Evolutionary conservation across 768 basidiomycete species (phyloP), one percentile per base, ranked within the genome.

Genomic region (Leccinum fibrillosum): DNA sequence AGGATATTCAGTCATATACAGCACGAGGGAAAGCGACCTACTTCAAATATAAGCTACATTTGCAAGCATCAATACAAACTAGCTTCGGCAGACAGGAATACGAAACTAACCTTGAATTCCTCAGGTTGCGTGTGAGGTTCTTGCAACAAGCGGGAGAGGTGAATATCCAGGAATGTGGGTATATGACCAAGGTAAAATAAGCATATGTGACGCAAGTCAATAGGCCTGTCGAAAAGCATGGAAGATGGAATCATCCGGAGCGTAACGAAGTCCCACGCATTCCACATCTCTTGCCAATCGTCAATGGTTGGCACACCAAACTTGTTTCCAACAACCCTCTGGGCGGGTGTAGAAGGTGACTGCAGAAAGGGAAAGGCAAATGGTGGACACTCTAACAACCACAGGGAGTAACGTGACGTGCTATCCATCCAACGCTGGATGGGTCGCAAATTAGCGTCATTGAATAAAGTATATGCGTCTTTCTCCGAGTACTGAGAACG

Each of bases 151-250:
- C 81, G 79, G 3, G 91, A 90, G 50, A 96, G 74, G 67, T 96
- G 89, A 23, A 97, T 97, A 66, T 97, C 95, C 61, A 95, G 72
- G 77, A 96, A 97, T 19, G 91, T 81, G 2, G 93, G 93, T 49
- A 98, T 93, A 70, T 98, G 97, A 0, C 96, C 96, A 12, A 92
- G 68, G 73, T 98, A 98, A 76, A 99, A 99, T n/a, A 98, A 80
- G 67, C 94, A 96, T 56, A 96, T 94, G 72, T 98, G 95, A 30
- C 97, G 82, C 49, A 98, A 77, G 67, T 97, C 88, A 60, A 98
- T 98, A 3, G 96, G 95, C 69, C 92, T 96, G 69, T 90, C 78
- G 69, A 86, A 87, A 25, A 96, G 78, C 89, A 98, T 90, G 26
- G 86, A 82, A 19, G 81, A 76, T 0, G 94, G 88, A 55, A 98